Evolutionary conservation across 331 rosid species (phyloP).

Genomic region (Saraca asoca): DNA sequence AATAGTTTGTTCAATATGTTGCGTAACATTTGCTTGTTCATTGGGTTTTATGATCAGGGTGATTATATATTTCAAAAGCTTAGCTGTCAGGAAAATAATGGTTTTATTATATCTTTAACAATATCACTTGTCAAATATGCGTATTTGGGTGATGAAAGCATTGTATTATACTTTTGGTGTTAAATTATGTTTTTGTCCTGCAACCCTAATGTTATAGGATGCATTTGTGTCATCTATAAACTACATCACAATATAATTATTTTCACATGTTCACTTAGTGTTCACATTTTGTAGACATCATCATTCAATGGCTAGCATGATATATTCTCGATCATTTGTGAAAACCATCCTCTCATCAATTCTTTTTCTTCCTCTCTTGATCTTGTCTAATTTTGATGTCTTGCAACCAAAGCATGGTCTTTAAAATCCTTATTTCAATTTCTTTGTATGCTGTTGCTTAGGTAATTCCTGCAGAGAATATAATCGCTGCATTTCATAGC

Average conservation of each 20-base stretch:
- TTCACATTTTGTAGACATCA: neutral
- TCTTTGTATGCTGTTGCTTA: conserved; percentile 32
- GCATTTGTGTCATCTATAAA: conserved; percentile 2
- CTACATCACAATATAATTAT: neutral
- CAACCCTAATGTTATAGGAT: conserved; percentile 14
- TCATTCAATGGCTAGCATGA: neutral
- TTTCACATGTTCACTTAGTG: neutral
- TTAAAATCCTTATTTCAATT: conserved; percentile 3
- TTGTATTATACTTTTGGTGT: neutral
- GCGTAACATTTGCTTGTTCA: conserved; percentile 3
- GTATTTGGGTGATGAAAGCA: conserved; percentile 7
- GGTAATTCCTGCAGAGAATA: conserved; percentile 92
- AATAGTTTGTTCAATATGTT: conserved; percentile 15
- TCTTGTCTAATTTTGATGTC: conserved; percentile 12
- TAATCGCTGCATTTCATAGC: conserved; percentile 79
- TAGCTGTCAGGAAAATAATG: too few species aligned
- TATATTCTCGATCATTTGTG: conserved; percentile 14
- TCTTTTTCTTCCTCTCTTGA: conserved; percentile 11
- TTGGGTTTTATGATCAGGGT: conserved; percentile 11
- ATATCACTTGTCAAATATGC: neutral
- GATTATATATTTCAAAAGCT: neutral
- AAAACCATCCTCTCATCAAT: conserved; percentile 14
- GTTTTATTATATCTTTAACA: too few species aligned
- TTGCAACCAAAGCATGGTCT: conserved; percentile 14
- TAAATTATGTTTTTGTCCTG: neutral